Percentiles rank a stretch among this genome's conserved stretches.
Evolutionary conservation across 352 stramenopile genomes (phyloP).

Genomic region (Pythium biforme): DNA sequence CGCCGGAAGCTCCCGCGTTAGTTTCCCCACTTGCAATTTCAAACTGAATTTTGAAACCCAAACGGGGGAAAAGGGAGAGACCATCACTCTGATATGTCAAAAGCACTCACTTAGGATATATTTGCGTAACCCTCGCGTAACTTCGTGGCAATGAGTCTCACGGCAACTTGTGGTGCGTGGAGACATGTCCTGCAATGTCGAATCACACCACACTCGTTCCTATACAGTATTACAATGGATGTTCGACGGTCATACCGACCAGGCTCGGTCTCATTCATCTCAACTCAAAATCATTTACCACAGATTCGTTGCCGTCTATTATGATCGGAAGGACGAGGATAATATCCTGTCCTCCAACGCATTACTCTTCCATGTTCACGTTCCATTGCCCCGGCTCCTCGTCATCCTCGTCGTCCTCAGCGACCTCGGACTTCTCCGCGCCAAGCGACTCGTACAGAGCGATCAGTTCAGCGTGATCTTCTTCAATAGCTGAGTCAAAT

Average conservation of each 20-base stretch:
- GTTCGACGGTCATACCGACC: too few relatives aligned
- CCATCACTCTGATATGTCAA: constrained; percentile 13
- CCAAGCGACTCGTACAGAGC: constrained; percentile 30
- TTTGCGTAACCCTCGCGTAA: neutral
- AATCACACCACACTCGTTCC: too few relatives aligned
- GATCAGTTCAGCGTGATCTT: constrained; percentile 34
- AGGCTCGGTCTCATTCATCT: too few relatives aligned
- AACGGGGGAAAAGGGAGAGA: neutral
- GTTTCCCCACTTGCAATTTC: neutral
- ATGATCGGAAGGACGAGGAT: neutral
- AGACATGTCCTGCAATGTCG: too few relatives aligned
- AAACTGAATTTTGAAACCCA: constrained; percentile 23
- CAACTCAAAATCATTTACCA: neutral
- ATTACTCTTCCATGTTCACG: constrained; percentile 27
- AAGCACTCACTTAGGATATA: constrained; percentile 14
- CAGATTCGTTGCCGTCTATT: neutral
- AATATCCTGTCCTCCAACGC: neutral
- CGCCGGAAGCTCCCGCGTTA: too few relatives aligned
- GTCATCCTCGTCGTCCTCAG: constrained; percentile 4
- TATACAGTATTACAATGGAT: too few relatives aligned
- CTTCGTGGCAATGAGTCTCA: too few relatives aligned
- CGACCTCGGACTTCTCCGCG: constrained; percentile 30
- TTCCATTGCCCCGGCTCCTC: constrained; percentile 26
- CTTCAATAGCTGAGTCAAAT: constrained; percentile 35
- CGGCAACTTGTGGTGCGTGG: too few relatives aligned